phyloP scores from a whole-genome alignment of 768 basidiomycete species.

The Peribolospora baueri region DNA sequence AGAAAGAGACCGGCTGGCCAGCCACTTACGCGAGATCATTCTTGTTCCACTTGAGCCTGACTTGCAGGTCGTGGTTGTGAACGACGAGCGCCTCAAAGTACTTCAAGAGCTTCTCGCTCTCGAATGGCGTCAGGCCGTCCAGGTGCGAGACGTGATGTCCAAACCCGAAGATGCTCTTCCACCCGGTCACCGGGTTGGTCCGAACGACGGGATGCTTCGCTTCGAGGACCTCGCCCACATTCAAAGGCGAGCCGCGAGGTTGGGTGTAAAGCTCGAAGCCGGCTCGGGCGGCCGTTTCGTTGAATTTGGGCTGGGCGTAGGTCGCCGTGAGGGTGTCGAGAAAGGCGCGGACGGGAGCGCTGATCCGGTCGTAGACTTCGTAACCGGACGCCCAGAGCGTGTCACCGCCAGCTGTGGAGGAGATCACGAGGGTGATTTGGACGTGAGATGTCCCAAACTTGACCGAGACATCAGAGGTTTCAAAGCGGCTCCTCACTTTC shows the following conservation, averaged over 20 bases:
- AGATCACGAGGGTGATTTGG: neutral
- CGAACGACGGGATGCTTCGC: slow-evolving; percentile 25
- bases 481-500: slow-evolving; percentile 3
- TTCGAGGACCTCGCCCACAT: slow-evolving; percentile 27
- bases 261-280: slow-evolving; percentile 18
- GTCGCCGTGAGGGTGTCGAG: slow-evolving; percentile 36
- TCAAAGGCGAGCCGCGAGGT: slow-evolving; percentile 31
- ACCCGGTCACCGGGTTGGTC: slow-evolving; percentile 12
- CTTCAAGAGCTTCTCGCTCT: slow-evolving; percentile 19
- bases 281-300: slow-evolving; percentile 15
- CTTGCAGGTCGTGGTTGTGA: slow-evolving; percentile 18
- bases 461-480: neutral
- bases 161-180: slow-evolving; percentile 5
- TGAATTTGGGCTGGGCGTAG: slow-evolving; percentile 22
- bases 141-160: slow-evolving; percentile 9
- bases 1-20: too few relatives aligned
- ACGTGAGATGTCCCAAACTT: neutral
- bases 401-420: slow-evolving; percentile 19
- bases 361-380: slow-evolving; percentile 38
- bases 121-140: slow-evolving; percentile 6
- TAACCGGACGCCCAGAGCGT: slow-evolving; percentile 22
- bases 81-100: slow-evolving; percentile 17
- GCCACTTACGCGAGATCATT: too few relatives aligned
- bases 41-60: slow-evolving; percentile 21
- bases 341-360: slow-evolving; percentile 29